These are phyloP conservation scores for Trametes polyzona DNA, from an alignment of 1,284 basidiomycete species.

Conservation along the genomic window DNA sequence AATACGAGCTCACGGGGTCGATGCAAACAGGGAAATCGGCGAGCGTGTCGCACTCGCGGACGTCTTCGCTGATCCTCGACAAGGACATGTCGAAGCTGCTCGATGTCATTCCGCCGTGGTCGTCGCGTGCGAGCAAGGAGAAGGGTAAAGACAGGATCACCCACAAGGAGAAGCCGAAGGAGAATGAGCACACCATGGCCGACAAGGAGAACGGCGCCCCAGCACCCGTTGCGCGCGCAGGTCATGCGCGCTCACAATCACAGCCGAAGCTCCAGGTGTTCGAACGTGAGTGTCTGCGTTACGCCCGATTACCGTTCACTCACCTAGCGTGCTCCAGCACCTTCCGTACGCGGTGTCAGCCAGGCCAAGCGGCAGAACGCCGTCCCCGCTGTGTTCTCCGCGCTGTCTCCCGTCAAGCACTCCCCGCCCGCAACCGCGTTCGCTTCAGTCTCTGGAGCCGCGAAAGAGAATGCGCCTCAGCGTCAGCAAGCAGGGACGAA, in stretches of 20 bases:
- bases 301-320: background rate
- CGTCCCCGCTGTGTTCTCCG: constrained; percentile 27
- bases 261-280: constrained; percentile 33
- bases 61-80: too few species aligned
- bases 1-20: too few species aligned
- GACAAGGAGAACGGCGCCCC: constrained; percentile 5
- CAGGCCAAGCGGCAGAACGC: constrained; percentile 26
- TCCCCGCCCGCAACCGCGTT: constrained; percentile 22
- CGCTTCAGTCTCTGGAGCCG: constrained; percentile 15
- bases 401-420: constrained; percentile 37
- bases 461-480: constrained; percentile 41
- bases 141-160: constrained; percentile 5
- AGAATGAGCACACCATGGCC: constrained; percentile 14
- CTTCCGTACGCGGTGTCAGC: constrained; percentile 19
- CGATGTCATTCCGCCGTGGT: constrained; percentile 43
- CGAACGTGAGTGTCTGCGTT: background rate
- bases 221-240: constrained; percentile 10
- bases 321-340: background rate
- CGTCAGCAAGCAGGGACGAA: constrained; percentile 13
- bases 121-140: constrained; percentile 30
- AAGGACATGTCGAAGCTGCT: constrained; percentile 49
- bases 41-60: constrained; percentile 46
- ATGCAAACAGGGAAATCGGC: constrained; percentile 49
- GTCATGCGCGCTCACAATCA: constrained; percentile 35
- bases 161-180: too few species aligned